phyloP scores from a whole-genome alignment of 1,139 yeast genomes.

The Eremothecium sinecaudum region DNA sequence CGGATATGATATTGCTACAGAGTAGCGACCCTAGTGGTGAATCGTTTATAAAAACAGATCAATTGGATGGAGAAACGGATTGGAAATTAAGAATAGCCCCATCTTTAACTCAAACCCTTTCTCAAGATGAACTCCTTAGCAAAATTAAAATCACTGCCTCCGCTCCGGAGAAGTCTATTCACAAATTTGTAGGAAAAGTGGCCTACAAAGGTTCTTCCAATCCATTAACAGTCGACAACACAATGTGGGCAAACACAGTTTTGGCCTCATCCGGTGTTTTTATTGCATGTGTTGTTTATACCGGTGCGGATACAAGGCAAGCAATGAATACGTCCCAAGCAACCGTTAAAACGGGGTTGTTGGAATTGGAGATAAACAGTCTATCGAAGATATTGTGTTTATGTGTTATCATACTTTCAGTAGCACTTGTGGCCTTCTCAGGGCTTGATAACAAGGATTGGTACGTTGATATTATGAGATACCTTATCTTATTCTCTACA shows the following conservation, averaged over 20 bases:
- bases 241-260: constrained; percentile 97
- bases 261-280: constrained; percentile 82
- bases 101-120: constrained; percentile 54
- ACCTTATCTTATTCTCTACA: constrained; percentile 82
- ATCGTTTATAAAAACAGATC: constrained; percentile 91
- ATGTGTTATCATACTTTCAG: constrained; percentile 71
- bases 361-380: constrained; percentile 83
- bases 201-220: constrained; percentile 42
- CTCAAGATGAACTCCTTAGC: constrained; percentile 37
- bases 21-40: constrained; percentile 82
- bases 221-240: constrained; percentile 79
- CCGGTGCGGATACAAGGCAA: constrained; percentile 90
- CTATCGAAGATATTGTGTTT: constrained; percentile 82
- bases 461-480: constrained; percentile 87
- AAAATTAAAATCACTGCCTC: constrained; percentile 55
- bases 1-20: constrained; percentile 78
- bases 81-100: constrained; percentile 88
- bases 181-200: constrained; percentile 66
- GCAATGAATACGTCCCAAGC: constrained; percentile 84
- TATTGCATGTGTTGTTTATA: constrained; percentile 76
- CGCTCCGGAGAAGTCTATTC: constrained; percentile 77
- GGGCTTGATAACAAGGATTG: constrained; percentile 65
- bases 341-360: constrained; percentile 82
- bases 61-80: constrained; percentile 97
- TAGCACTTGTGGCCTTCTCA: constrained; percentile 66